These are phyloP conservation scores for Penicillium tannophilum DNA, from an alignment of 495 filamentous ascomycete species.

Conservation along the genomic window DNA sequence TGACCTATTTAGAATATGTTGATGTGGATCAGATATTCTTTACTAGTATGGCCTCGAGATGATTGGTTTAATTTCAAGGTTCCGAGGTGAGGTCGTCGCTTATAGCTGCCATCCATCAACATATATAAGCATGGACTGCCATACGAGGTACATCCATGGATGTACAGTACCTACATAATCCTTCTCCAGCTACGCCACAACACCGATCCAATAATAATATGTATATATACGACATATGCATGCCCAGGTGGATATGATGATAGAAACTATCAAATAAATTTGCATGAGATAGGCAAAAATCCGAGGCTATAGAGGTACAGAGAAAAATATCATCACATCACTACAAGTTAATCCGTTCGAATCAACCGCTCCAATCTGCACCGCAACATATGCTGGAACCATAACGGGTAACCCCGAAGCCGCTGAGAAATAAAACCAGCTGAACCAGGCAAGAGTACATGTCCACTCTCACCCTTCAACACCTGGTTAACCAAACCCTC, in stretches of 20 bases:
- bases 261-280: not conserved
- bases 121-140: not conserved
- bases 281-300: no score
- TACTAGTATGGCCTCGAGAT: no score
- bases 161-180: no score
- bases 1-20: no score
- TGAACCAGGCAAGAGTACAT: constrained; percentile 55
- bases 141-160: no score
- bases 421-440: constrained; percentile 33
- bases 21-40: no score
- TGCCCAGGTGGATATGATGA: no score
- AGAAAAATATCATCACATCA: not conserved
- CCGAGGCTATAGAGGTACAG: no score
- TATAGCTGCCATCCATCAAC: not conserved
- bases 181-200: not conserved
- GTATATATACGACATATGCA: no score
- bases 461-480: constrained; percentile 55
- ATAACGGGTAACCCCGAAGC: constrained; percentile 43
- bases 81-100: not conserved
- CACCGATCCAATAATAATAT: no score
- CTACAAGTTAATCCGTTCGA: constrained; percentile 21
- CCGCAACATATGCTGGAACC: constrained; percentile 42
- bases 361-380: constrained; percentile 36
- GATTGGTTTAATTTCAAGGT: no score
- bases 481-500: constrained; percentile 64